These are phyloP conservation scores for Lonicera japonica DNA, from an alignment of 129 eudicot genomes.

Conservation along the genomic window DNA sequence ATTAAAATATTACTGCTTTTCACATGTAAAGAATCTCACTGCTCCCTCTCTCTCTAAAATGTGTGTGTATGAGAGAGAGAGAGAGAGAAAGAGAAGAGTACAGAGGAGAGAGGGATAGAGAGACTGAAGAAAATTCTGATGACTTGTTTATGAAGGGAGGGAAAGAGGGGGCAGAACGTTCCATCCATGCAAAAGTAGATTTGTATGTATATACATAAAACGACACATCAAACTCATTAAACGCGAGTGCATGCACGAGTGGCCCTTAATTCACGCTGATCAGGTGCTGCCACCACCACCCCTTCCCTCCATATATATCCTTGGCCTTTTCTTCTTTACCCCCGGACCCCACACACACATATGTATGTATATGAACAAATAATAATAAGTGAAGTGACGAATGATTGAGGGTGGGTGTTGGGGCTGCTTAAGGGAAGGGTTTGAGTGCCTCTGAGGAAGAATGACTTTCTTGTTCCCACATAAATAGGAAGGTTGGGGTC, in stretches of 20 bases:
- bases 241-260: slow-evolving; percentile 14
- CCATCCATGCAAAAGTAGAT: slow-evolving; percentile 16
- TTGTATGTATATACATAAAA: not conserved
- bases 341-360: not conserved
- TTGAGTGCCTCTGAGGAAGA: too few relatives aligned
- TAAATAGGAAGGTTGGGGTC: too few relatives aligned
- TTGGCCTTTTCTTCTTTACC: not conserved
- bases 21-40: too few relatives aligned
- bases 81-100: not conserved
- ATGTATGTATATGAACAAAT: too few relatives aligned
- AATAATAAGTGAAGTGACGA: too few relatives aligned
- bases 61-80: too few relatives aligned
- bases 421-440: too few relatives aligned
- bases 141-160: slow-evolving; percentile 12
- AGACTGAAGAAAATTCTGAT: slow-evolving; percentile 11
- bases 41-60: too few relatives aligned
- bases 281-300: slow-evolving; percentile 36
- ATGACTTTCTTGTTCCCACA: too few relatives aligned
- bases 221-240: too few relatives aligned
- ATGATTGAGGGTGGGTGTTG: too few relatives aligned
- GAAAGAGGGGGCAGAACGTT: slow-evolving; percentile 18
- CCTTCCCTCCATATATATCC: not conserved
- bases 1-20: too few relatives aligned
- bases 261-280: slow-evolving; percentile 36
- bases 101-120: not conserved